Evolutionary conservation across 2,329 filamentous ascomycete genomes (phyloP).

Genomic region (Teratosphaeria destructans): DNA sequence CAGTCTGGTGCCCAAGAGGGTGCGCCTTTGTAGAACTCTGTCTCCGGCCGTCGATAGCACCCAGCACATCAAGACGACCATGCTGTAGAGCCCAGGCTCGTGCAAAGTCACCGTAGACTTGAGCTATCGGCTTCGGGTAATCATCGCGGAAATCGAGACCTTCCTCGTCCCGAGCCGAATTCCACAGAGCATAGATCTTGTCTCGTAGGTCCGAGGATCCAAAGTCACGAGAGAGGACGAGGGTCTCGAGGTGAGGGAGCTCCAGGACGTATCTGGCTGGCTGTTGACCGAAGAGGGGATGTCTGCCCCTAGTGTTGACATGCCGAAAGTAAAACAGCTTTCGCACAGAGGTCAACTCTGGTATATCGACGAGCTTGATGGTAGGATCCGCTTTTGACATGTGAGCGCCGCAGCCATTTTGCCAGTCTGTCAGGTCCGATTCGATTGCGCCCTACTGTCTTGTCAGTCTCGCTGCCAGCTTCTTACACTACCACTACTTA

Average conservation of each 20-base stretch:
- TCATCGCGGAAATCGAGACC: constrained; percentile 3
- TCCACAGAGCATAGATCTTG: constrained; percentile 5
- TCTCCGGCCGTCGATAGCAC: not conserved
- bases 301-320: not conserved
- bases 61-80: constrained; percentile 5
- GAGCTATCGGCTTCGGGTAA: constrained; percentile 1
- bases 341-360: constrained; percentile 2
- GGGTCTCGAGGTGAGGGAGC: constrained; percentile 2
- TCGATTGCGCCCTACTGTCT: not conserved
- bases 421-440: not conserved
- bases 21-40: constrained; percentile 1
- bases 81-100: constrained; percentile 5
- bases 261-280: not conserved
- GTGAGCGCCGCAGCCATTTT: not conserved
- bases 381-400: constrained; percentile 1
- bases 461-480: not conserved
- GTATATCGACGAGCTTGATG: not conserved
- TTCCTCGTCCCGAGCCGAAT: constrained; percentile 4
- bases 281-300: not conserved
- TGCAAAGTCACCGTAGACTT: constrained; percentile 2
- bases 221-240: constrained; percentile 4
- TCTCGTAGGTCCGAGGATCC: constrained; percentile 3
- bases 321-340: constrained; percentile 8
- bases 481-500: not conserved
- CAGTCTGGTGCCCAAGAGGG: constrained; percentile 7